A percentile compares a stretch with the other conserved stretches of the same genome.
phyloP scores from a whole-genome alignment of 768 basidiomycete genomes.

The Pleurotus cornucopiae region DNA sequence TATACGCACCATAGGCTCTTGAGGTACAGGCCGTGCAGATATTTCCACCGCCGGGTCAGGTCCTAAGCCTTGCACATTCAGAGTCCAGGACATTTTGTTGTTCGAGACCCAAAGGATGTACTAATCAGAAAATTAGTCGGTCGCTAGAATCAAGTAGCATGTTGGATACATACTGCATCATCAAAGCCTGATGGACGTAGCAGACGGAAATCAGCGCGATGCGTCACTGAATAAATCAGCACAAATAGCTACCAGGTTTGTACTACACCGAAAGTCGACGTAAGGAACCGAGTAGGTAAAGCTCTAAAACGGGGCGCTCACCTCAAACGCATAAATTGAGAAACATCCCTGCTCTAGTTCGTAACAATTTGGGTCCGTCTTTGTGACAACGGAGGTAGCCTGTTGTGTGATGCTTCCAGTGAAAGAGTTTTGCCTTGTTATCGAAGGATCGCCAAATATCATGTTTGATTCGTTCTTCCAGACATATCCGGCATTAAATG shows the following conservation, averaged over 20 bases:
- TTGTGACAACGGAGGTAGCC: slow-evolving; percentile 69
- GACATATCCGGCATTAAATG: slow-evolving; percentile 69
- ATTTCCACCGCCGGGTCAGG: slow-evolving; percentile 60
- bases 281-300: not conserved
- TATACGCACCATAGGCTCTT: slow-evolving; percentile 77
- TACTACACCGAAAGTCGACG: slow-evolving; percentile 26
- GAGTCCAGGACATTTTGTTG: slow-evolving; percentile 67
- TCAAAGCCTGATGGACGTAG: slow-evolving; percentile 49
- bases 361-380: slow-evolving; percentile 70
- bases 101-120: slow-evolving; percentile 86
- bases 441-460: slow-evolving; percentile 51
- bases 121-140: slow-evolving; percentile 23
- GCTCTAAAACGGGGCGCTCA: slow-evolving; percentile 16
- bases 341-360: slow-evolving; percentile 54
- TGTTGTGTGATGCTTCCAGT: slow-evolving; percentile 72
- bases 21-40: slow-evolving; percentile 61
- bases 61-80: slow-evolving; percentile 64
- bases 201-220: slow-evolving; percentile 7
- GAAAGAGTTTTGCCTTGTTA: slow-evolving; percentile 57
- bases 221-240: no score
- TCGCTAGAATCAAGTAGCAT: not conserved
- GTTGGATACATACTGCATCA: slow-evolving; percentile 41
- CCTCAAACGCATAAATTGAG: slow-evolving; percentile 79
- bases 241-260: slow-evolving; percentile 28
- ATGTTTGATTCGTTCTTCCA: slow-evolving; percentile 65